A percentile compares a stretch with the other conserved stretches of the same genome.
Conservation (phyloP, 2,329 filamentous ascomycete genomes). For the Botrytis pseudocinerea region DNA sequence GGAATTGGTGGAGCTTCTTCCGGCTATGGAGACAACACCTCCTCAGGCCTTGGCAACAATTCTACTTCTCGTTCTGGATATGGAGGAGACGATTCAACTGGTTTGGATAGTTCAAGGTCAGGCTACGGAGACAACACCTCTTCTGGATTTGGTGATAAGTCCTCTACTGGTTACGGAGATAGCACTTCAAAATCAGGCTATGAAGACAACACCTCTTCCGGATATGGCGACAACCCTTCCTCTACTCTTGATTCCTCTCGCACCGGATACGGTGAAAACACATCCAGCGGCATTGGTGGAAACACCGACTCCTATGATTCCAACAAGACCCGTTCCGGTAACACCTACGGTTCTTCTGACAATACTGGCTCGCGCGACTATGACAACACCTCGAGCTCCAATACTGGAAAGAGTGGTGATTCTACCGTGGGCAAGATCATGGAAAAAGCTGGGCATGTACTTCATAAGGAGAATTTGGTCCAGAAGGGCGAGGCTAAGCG, state of each 20-base stretch:
- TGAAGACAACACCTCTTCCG: neutral
- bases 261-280: slow-evolving; percentile 12
- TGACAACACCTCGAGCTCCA: slow-evolving; percentile 32
- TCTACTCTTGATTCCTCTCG: slow-evolving; percentile 20
- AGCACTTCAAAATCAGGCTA: neutral
- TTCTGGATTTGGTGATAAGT: slow-evolving; percentile 7
- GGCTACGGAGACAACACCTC: neutral
- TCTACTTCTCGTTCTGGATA: slow-evolving; percentile 10
- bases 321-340: slow-evolving; percentile 21
- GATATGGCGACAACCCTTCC: slow-evolving; percentile 16
- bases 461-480: slow-evolving; percentile 50
- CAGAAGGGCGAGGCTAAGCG: slow-evolving; percentile 54
- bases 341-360: slow-evolving; percentile 30
- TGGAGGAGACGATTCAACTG: neutral
- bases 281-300: slow-evolving; percentile 17
- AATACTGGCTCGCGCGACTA: slow-evolving; percentile 28
- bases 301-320: slow-evolving; percentile 28
- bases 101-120: neutral
- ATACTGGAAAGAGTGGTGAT: slow-evolving; percentile 30
- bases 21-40: slow-evolving; percentile 17
- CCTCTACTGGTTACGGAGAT: neutral
- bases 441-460: slow-evolving; percentile 55
- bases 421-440: slow-evolving; percentile 55
- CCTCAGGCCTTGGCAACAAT: slow-evolving; percentile 19
- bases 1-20: slow-evolving; percentile 30